Base-by-base conservation (phyloP, 495 filamentous ascomycete genomes). In the Cercophora samala region DNA sequence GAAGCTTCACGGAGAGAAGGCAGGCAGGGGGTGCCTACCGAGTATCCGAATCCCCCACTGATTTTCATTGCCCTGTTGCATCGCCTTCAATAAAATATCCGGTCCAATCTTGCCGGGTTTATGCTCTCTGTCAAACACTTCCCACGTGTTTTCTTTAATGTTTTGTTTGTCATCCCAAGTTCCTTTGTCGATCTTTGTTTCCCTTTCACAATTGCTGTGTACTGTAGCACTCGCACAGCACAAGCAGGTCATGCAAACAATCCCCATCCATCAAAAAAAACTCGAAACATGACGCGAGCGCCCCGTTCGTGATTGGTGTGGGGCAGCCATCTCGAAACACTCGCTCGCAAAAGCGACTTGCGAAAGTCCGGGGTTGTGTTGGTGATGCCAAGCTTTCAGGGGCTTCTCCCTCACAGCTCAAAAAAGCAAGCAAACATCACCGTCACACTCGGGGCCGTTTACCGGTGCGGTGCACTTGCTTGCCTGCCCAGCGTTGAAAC, bases 401-500 rank as follows among this genome's bases (percentile, higher is more conserved):
- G 53, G 53, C 22, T 21, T 21, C 53, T 17, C 37, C 13, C n/a
- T n/a, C n/a, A n/a, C n/a, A n/a, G n/a, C n/a, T n/a, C n/a, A n/a
- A n/a, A n/a, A n/a, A n/a, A n/a, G n/a, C 15, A 17, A 46, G 15
- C 37, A 46, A 46, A 46, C 37, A 46, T 46, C 37, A 11, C 37
- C 6, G 37, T 46, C 13, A 46, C 37, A 46, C 37, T 46, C 37
- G 37, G 37, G 37, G 37, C 11, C 37, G 37, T 46, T 18, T 46
- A 17, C 37, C 13, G 37, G 37, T 46, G 37, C 37, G 37, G 11
- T 46, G n/a, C 37, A 46, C 22, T 5, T 60, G 23, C 58, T 18
- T 24, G 58, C 11, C 13, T 24, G 52, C 15, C 18, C 51, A 65
- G 53, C 13, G 46, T 60, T 53, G 68, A 70, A 70, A 70, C 68